A percentile compares a stretch with the other conserved stretches of the same genome.
Evolutionary conservation across 78 protist species (phyloP).

Genomic region (Diacronema lutheri): DNA sequence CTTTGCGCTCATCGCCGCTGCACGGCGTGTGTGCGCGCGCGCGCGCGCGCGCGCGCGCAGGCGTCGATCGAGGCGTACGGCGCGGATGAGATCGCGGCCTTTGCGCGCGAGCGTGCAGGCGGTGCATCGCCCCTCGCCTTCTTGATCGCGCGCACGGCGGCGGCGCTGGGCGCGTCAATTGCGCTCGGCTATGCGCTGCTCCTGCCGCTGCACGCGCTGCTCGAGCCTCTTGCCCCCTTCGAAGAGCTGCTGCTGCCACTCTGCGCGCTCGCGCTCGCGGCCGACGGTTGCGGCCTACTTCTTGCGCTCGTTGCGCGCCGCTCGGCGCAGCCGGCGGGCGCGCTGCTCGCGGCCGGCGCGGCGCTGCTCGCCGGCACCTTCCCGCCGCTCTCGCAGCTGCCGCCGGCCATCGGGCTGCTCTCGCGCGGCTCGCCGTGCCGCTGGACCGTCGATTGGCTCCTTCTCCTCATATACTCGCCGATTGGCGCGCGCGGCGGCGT

Average conservation of each 20-base stretch:
- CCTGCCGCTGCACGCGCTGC: neutral
- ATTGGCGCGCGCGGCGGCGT: no score
- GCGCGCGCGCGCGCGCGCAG: no score
- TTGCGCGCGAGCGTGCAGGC: neutral
- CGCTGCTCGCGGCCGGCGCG: neutral
- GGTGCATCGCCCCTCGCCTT: neutral
- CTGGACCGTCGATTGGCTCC: neutral
- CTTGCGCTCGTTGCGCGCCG: neutral
- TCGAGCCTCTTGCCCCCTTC: neutral
- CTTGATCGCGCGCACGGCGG: neutral
- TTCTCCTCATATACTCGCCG: no score
- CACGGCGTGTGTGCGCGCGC: no score
- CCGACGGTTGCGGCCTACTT: neutral
- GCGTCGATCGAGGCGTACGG: neutral
- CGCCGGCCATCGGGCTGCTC: neutral
- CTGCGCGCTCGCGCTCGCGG: neutral
- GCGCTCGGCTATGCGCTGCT: neutral
- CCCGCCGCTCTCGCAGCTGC: neutral
- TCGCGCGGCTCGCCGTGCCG: neutral
- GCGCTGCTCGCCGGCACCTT: neutral
- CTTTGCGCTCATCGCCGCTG: no score
- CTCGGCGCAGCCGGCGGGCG: neutral
- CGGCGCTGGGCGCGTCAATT: neutral
- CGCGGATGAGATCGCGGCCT: neutral
- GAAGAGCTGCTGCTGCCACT: no score